Base-by-base conservation (phyloP, 1,139 yeast species). In the Saccharomyces hybrid region DNA sequence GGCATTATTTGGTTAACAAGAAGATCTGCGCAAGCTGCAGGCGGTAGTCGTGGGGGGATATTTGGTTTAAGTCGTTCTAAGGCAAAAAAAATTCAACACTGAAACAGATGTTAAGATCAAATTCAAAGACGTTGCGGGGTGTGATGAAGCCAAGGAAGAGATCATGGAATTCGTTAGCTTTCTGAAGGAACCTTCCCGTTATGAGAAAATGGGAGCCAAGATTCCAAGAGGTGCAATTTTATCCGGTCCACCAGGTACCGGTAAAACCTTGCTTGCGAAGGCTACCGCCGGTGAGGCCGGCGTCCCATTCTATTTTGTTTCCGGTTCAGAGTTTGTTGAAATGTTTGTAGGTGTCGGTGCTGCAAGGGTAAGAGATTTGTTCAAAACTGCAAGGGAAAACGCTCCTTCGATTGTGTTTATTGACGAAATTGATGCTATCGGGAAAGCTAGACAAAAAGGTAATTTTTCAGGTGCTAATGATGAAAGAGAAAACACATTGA, bases 281-380 rank as follows among this genome's bases (percentile, higher is more conserved):
- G 93, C 93, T 1, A 86, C 93, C 32, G 93, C 93, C 6, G 93
- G 93, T 65, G 93, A 86, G 69, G 93, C 93, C 2, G 87, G 86
- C 53, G 93, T 86, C 31, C 91, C 95, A 47, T 86, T 86, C 66
- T 81, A 82, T 61, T 83, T 88, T 44, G 93, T 86, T n/a, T 84
- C 90, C 0, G 91, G 91, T 61, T 84, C 90, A 1, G 91, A 85
- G 64, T 85, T 85, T 61, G 88, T 84, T 21, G 90, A 85, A 67
- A 85, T 85, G 90, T 85, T 83, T 75, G 91, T 85, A 21, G 91
- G 91, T 74, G 88, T 85, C 34, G 91, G 91, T 72, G 91, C 91
- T 6, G 82, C 87, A 8, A 77, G 93, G 71, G 93, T 86, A 47
- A 84, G 95, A 71, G 95, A 86, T 66, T 75, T 86, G 60, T 86